Evolutionary conservation across 768 basidiomycete species (phyloP), one percentile per base, ranked within the genome.

Genomic region (Paxillus involutus): DNA sequence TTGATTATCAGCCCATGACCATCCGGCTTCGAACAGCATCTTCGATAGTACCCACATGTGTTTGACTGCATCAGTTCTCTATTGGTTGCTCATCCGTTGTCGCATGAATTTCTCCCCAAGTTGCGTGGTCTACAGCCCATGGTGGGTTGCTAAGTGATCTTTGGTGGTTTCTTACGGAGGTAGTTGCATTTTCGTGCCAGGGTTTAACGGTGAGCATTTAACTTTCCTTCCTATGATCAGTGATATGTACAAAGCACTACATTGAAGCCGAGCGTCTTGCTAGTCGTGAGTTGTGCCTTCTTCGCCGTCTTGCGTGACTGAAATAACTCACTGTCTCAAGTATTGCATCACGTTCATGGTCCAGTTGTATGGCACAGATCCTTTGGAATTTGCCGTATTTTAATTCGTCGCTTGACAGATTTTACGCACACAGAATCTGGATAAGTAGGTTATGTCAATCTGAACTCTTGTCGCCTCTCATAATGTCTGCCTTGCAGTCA

Each of bases 341-440:
- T 56, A 48, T 35, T 49, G 41, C 7, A 35, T 61, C 43, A 52
- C 58, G 3, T 67, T 67, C 37, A 35, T 55, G 16, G 65, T 66
- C 10, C 60, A 67, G 40, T 37, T 58, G 65, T 66, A 51, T 7
- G 8, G 30, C 2, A 11, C 16, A 21, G 13, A 24, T 35, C 3
- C 9, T 39, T 3, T 36, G 10, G 6, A n/a, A 19, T 41, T 33
- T 19, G 32, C 2, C 5, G 3, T 44, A 29, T 11, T 13, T 55
- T 58, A 12, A 61, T 14, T 0, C 0, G 3, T 19, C 26, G 14
- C 19, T 7, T 24, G 10, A 44, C 41, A 67, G 65, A 45, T 66
- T 66, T 37, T 67, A 66, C 29, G 51, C 52, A 17, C 65, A 66
- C 24, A 63, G 63, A 39, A 58, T 66, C 26, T 66, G 65, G 62